Evolutionary conservation across 768 basidiomycete species (phyloP).

Genomic region (Lactifluus echinatus): DNA sequence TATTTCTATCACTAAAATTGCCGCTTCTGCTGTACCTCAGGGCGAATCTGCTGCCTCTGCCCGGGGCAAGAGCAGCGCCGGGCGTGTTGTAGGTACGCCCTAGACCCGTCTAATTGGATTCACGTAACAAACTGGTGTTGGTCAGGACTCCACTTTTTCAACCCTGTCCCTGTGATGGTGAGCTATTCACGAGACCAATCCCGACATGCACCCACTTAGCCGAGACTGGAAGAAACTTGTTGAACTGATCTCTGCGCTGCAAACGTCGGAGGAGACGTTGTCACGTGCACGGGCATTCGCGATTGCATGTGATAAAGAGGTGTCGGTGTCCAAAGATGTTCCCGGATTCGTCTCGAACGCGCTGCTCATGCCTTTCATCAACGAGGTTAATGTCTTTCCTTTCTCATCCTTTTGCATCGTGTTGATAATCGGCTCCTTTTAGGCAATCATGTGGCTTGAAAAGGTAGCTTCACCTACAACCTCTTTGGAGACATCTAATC

Average conservation of each 20-base stretch:
- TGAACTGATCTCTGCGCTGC: conserved; percentile 89
- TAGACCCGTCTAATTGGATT: neutral
- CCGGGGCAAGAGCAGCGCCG: conserved; percentile 52
- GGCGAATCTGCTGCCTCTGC: conserved; percentile 51
- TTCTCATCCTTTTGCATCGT: neutral
- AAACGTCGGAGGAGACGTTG: conserved; percentile 74
- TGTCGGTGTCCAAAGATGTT: conserved; percentile 83
- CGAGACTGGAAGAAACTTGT: conserved; percentile 57
- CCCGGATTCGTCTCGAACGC: conserved; percentile 96
- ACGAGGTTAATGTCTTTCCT: conserved; percentile 49
- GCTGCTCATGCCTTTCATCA: conserved; percentile 93
- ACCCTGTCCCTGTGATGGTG: conserved; percentile 96
- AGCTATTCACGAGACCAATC: conserved; percentile 17
- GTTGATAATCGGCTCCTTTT: neutral
- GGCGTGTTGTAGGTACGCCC: conserved; percentile 70
- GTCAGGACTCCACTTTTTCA: conserved; percentile 86
- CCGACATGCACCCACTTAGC: neutral
- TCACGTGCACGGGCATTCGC: conserved; percentile 76
- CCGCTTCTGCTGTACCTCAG: conserved; percentile 61
- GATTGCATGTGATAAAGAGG: conserved; percentile 87
- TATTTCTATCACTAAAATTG: conserved; percentile 92
- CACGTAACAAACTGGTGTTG: neutral
- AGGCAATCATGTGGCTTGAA: conserved; percentile 91
- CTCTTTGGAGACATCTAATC: neutral
- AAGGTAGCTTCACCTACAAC: conserved; percentile 39